These are phyloP conservation scores for Oryza australiensis DNA, from an alignment of 176 grass and related monocot genomes.

Conservation along the genomic window DNA sequence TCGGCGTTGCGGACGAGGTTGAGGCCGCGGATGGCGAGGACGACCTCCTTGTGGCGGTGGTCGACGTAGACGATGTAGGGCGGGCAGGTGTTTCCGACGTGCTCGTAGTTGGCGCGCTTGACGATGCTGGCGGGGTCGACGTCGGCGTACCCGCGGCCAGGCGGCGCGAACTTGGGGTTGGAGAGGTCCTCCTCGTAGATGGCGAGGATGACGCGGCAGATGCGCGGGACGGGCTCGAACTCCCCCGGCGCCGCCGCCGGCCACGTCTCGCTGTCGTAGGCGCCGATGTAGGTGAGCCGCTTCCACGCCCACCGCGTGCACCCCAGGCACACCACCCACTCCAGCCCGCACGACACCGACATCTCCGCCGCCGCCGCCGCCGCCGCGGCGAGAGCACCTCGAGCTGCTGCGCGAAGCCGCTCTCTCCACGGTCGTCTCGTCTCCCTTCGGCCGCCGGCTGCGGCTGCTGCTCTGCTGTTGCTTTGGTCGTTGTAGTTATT, in stretches of 20 bases:
- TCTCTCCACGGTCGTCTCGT: background rate
- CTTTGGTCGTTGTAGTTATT: background rate
- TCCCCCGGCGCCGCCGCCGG: slow-evolving; percentile 56
- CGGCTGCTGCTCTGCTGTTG: background rate
- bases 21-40: slow-evolving; percentile 89
- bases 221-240: slow-evolving; percentile 78
- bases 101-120: slow-evolving; percentile 56
- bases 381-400: background rate
- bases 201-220: slow-evolving; percentile 78
- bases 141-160: slow-evolving; percentile 45
- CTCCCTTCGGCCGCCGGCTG: background rate
- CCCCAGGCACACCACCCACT: slow-evolving; percentile 85
- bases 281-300: slow-evolving; percentile 87
- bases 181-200: slow-evolving; percentile 65
- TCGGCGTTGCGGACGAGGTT: slow-evolving; percentile 94
- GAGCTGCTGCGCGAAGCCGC: background rate
- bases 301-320: slow-evolving; percentile 92
- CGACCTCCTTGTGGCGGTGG: slow-evolving; percentile 54
- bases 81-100: slow-evolving; percentile 60
- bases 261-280: slow-evolving; percentile 99
- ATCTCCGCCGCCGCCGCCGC: slow-evolving; percentile 42
- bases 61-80: slow-evolving; percentile 87
- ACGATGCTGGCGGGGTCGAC: slow-evolving; percentile 37
- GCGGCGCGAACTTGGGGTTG: slow-evolving; percentile 56
- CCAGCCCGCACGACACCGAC: slow-evolving; percentile 92